phyloP scores from a whole-genome alignment of 2,329 filamentous ascomycete genomes.

The Colletotrichum sp. region DNA sequence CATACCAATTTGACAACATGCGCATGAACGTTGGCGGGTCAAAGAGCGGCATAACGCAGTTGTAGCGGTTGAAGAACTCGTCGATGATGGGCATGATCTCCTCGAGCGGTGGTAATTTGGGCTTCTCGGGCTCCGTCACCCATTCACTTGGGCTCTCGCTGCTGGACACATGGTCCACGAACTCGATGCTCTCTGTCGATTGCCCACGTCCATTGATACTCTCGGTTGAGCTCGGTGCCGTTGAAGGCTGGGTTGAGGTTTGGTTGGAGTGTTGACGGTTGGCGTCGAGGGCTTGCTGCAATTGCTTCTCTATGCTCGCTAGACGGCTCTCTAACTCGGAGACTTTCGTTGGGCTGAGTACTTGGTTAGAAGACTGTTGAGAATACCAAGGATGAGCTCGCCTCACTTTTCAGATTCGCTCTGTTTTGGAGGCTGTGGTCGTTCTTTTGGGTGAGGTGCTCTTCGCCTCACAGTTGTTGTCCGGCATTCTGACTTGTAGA shows the following conservation, averaged over 20 bases:
- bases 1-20: conserved; percentile 40
- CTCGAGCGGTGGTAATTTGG: conserved; percentile 34
- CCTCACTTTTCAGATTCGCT: not conserved
- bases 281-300: conserved; percentile 33
- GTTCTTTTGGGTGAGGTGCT: conserved; percentile 17
- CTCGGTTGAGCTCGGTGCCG: not conserved
- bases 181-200: not conserved
- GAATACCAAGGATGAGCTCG: too few relatives aligned
- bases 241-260: not conserved
- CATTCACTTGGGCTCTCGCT: conserved; percentile 7
- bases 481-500: conserved; percentile 45
- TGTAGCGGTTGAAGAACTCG: conserved; percentile 40
- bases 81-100: conserved; percentile 40
- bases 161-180: not conserved
- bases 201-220: not conserved
- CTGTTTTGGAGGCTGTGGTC: conserved; percentile 12
- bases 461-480: conserved; percentile 34
- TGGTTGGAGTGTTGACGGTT: not conserved
- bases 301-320: conserved; percentile 34
- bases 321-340: conserved; percentile 29
- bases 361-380: not conserved
- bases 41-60: conserved; percentile 41
- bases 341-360: not conserved
- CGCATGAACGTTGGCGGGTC: conserved; percentile 39
- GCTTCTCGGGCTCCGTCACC: conserved; percentile 17